Evolutionary conservation across 176 grass and related monocot species (phyloP), one percentile per base, ranked within the genome.

Genomic region (Eremochloa ophiuroides): DNA sequence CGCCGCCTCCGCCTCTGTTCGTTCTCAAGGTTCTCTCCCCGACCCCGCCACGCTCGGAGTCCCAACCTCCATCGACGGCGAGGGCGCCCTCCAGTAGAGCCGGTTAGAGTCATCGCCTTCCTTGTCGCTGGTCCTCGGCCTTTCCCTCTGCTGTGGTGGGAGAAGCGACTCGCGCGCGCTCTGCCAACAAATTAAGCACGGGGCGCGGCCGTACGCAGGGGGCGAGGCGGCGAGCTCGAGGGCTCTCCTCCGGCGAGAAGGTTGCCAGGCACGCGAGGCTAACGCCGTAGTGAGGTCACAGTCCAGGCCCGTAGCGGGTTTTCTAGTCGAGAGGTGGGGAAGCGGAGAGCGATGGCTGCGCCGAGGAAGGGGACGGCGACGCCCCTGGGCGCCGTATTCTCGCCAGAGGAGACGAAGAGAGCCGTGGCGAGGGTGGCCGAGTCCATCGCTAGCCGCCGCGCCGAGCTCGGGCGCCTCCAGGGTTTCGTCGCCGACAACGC

Each of bases 401-500:
- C 88, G 12, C 78, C 86, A n/a, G 88, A 86, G 72, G 88, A 95
- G 64, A 88, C 84, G 12, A 74, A 67, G 44, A 91, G 82, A 76
- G 93, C 96, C n/a, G 87, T 83, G 68, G 62, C 63, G 33, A 83
- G 77, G 22, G 91, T 99, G 7, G 58, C 74, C 35, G 89, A 88
- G 63, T 77, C 89, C 62, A 10, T 91, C 28, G 67, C 89, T 40
- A 83, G 90, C 17, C 91, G 87, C 73, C 88, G 77, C 4, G 18
- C 39, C 34, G 91, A 93, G 73, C 93, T 99, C 56, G 53, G 56
- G 2, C 84, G 76, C 69, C 69, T 99, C 65, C 86, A 86, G 76
- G 81, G 73, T 10, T 99, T 95, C 73, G 69, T 76, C 65, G 35
- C 88, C 48, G 96, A 95, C 82, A 95, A 99, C 88, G 74, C 93